Percentiles rank a stretch among this genome's conserved stretches.
Conservation (phyloP, 2,329 filamentous ascomycete species). For the Talaromyces sp. region DNA sequence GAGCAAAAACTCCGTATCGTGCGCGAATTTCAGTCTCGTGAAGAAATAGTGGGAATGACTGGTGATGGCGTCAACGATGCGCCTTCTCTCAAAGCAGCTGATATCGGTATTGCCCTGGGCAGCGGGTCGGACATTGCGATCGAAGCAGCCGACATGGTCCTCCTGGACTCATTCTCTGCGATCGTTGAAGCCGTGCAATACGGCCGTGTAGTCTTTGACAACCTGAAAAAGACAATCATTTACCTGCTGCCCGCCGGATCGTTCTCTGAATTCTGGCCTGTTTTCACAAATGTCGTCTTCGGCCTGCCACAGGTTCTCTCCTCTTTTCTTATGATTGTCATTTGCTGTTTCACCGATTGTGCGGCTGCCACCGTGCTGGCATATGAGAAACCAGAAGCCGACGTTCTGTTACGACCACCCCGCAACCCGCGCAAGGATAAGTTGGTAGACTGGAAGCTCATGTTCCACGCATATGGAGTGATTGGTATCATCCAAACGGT, state of each 20-base stretch:
- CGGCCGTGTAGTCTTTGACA: slow-evolving; percentile 72
- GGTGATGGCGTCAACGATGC: slow-evolving; percentile 44
- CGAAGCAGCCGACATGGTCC: slow-evolving; percentile 60
- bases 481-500: slow-evolving; percentile 63
- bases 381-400: slow-evolving; percentile 73
- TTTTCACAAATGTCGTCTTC: slow-evolving; percentile 69
- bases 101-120: slow-evolving; percentile 59
- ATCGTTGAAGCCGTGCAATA: slow-evolving; percentile 70
- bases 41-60: slow-evolving; percentile 56
- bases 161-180: slow-evolving; percentile 67
- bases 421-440: slow-evolving; percentile 66
- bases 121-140: slow-evolving; percentile 60
- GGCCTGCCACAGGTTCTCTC: slow-evolving; percentile 70
- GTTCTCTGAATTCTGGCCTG: slow-evolving; percentile 72
- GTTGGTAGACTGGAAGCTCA: slow-evolving; percentile 69
- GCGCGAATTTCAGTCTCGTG: slow-evolving; percentile 64
- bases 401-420: slow-evolving; percentile 67
- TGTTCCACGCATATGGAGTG: slow-evolving; percentile 69
- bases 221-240: slow-evolving; percentile 72
- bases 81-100: slow-evolving; percentile 51
- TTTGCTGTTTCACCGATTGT: slow-evolving; percentile 74
- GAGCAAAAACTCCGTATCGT: slow-evolving; percentile 79
- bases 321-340: slow-evolving; percentile 69
- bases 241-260: slow-evolving; percentile 70
- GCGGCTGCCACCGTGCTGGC: slow-evolving; percentile 69